phyloP scores from a whole-genome alignment of 2,329 filamentous ascomycete species.

The Phaeophleospora eucalypticola region DNA sequence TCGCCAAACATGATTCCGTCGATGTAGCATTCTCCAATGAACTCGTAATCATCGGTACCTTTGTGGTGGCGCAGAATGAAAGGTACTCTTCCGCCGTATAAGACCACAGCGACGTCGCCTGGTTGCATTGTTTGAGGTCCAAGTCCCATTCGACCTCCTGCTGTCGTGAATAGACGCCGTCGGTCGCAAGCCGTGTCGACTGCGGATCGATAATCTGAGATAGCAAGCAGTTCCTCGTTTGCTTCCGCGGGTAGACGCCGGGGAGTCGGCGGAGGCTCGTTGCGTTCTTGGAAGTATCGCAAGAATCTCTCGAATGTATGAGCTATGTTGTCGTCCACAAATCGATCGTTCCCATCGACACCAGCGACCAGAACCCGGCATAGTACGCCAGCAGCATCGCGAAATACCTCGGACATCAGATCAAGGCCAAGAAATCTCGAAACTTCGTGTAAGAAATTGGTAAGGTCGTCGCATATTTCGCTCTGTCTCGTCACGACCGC shows the following conservation, averaged over 20 bases:
- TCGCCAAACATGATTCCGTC: slow-evolving; percentile 6
- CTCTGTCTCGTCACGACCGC: not conserved
- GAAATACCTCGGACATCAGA: no score
- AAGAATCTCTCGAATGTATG: not conserved
- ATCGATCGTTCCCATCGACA: not conserved
- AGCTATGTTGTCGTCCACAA: not conserved
- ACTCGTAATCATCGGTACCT: not conserved
- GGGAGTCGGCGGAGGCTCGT: not conserved
- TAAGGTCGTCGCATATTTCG: not conserved
- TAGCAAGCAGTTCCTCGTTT: not conserved
- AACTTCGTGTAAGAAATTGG: no score
- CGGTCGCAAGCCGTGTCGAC: not conserved
- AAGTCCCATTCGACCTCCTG: not conserved
- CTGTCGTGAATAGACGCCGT: not conserved
- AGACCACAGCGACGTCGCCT: not conserved
- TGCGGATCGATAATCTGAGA: not conserved
- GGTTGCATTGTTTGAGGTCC: not conserved
- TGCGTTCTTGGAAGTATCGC: not conserved
- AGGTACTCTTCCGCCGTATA: slow-evolving; percentile 1
- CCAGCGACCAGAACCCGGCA: not conserved
- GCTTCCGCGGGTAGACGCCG: not conserved
- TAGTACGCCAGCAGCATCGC: not conserved
- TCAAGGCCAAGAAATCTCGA: no score
- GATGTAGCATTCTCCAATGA: not conserved
- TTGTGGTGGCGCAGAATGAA: not conserved